Base-by-base conservation (phyloP, 306 rosid genomes). In the Elaeagnus macrophylla region DNA sequence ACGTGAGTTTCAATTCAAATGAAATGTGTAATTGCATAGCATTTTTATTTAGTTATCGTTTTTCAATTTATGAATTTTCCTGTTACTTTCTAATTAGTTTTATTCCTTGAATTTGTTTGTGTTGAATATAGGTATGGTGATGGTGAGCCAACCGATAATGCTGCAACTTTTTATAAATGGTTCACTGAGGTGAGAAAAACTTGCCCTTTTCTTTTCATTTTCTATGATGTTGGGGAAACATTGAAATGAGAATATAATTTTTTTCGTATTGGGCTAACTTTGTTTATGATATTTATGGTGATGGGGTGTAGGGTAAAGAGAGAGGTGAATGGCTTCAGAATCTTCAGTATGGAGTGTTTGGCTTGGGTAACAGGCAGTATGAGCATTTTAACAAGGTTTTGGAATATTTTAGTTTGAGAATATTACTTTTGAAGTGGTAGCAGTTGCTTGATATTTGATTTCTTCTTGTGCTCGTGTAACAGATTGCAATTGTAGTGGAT, bases 61-160 rank as follows among this genome's bases (percentile, higher is more conserved):
- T 15, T 16, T 9, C 18, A 6, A 20, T 48, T 7, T 15, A 15
- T 48, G 16, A 6, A 3, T 15, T 18, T 16, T 16, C 7, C 9
- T 15, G 11, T 48, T 48, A 7, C 16, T 7, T 12, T 11, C 8
- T 48, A 15, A 9, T 48, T 48, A 13, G 49, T 12, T 45, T 45
- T 14, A 45, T 12, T 45, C 15, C 16, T 7, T 45, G 19, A 45
- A 15, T 45, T 45, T 59, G 48, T 64, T 44, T 56, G 60, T 42
- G 67, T 42, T 61, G 51, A 47, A 49, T 77, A 70, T 75, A 89
- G 97, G 78, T 89, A 85, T 73, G 97, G 97, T 61, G 97, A 85
- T 65, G 97, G 97, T 15, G 97, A 89, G 72, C 97, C 97, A 51
- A 89, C 97, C 0, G 97, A 89, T 59, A 89, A 89, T 61, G 95